phyloP scores from a whole-genome alignment of 129 eudicot genomes.

The Calendula officinalis region DNA sequence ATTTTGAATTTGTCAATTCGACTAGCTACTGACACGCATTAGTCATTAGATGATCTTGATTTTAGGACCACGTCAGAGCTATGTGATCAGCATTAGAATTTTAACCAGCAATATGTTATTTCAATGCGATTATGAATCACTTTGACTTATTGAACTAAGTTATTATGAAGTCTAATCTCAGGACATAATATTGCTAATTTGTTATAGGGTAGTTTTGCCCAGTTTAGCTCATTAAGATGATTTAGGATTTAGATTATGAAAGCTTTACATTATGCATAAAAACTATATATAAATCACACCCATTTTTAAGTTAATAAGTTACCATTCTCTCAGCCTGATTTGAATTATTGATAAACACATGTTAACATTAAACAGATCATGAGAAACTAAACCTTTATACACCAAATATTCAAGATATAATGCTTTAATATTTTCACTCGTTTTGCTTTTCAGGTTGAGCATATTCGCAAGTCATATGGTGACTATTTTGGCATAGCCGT shows the following conservation, averaged over 20 bases:
- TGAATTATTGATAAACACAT: background rate
- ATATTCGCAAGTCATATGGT: constrained; percentile 71
- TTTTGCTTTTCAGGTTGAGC: constrained; percentile 66
- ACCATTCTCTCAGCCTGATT: constrained; percentile 9
- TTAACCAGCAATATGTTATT: constrained; percentile 3
- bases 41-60: constrained; percentile 5
- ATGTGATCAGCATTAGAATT: background rate
- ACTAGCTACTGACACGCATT: background rate
- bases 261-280: background rate
- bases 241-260: constrained; percentile 3
- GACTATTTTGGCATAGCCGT: constrained; percentile 98
- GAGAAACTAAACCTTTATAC: background rate
- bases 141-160: constrained; percentile 4
- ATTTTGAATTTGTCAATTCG: background rate
- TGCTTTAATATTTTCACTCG: background rate
- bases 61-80: background rate
- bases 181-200: background rate
- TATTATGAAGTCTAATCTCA: constrained; percentile 6
- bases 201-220: background rate
- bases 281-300: constrained; percentile 4
- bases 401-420: constrained; percentile 2
- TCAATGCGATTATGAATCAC: constrained; percentile 3
- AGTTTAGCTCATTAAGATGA: constrained; percentile 7
- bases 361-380: background rate
- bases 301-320: constrained; percentile 1